These are phyloP conservation scores for Brettanomyces bruxellensis DNA, from an alignment of 805 yeast genomes.

Conservation along the genomic window DNA sequence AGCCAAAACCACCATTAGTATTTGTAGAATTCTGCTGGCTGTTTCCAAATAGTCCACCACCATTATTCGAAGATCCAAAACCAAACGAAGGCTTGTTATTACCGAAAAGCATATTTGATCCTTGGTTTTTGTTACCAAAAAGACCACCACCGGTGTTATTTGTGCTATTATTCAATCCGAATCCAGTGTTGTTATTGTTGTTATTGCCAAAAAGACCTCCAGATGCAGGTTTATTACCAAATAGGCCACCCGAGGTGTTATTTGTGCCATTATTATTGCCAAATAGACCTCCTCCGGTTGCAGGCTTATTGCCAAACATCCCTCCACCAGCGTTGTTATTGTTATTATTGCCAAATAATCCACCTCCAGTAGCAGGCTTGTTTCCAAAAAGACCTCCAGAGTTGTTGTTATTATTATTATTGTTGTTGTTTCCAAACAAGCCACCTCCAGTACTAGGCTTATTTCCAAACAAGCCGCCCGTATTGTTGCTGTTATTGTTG, in stretches of 20 bases:
- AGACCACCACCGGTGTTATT: constrained; percentile 11
- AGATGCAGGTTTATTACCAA: constrained; percentile 19
- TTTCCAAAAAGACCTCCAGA: constrained; percentile 24
- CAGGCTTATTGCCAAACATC: constrained; percentile 11
- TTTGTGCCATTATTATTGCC: constrained; percentile 17
- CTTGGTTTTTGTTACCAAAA: constrained; percentile 23
- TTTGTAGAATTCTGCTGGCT: not conserved
- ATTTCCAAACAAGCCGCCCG: constrained; percentile 32
- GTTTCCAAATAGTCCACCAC: constrained; percentile 12
- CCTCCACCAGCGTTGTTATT: constrained; percentile 8
- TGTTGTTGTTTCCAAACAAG: constrained; percentile 17
- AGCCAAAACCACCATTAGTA: not conserved
- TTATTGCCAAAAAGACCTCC: constrained; percentile 30
- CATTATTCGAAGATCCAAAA: constrained; percentile 4
- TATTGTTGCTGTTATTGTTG: not conserved
- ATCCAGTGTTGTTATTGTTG: constrained; percentile 17
- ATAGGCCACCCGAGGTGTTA: constrained; percentile 19
- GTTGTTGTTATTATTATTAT: constrained; percentile 7
- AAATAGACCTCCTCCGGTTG: constrained; percentile 31
- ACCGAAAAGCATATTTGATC: constrained; percentile 23
- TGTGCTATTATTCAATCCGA: constrained; percentile 19
- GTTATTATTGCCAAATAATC: constrained; percentile 25
- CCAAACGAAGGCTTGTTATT: constrained; percentile 6
- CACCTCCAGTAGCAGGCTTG: constrained; percentile 18
- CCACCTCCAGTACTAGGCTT: constrained; percentile 19